Conservation (phyloP, 2,329 filamentous ascomycete species). For the Botrytis pseudocinerea region DNA sequence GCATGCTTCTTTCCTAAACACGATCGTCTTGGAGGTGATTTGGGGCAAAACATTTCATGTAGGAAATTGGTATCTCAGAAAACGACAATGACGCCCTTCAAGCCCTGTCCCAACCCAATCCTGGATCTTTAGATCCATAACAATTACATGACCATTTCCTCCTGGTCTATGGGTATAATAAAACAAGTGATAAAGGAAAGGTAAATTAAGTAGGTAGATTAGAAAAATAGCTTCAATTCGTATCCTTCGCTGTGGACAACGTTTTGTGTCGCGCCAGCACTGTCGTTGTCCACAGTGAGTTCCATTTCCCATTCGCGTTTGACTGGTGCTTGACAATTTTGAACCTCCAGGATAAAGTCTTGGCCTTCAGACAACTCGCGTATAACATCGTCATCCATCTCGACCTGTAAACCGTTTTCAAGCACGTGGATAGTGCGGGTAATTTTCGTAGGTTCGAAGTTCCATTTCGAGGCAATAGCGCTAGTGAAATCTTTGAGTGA, state of each 20-base stretch:
- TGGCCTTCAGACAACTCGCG: conserved; percentile 83
- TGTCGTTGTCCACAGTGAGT: conserved; percentile 38
- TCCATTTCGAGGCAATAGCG: conserved; percentile 76
- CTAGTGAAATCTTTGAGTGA: conserved; percentile 72
- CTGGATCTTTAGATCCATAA: conserved; percentile 29
- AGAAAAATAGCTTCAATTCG: conserved; percentile 42
- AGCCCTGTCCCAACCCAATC: conserved; percentile 15
- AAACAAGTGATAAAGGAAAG: conserved; percentile 23
- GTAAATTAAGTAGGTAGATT: conserved; percentile 32
- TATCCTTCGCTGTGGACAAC: conserved; percentile 37
- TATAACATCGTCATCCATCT: conserved; percentile 89
- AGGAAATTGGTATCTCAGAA: conserved; percentile 22
- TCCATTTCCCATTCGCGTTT: conserved; percentile 67
- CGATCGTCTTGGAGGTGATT: conserved; percentile 7
- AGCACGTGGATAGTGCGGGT: conserved; percentile 71
- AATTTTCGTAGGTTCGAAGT: conserved; percentile 71
- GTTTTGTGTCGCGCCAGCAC: conserved; percentile 31
- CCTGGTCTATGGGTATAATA: conserved; percentile 34
- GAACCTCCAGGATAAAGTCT: conserved; percentile 69
- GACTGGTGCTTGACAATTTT: conserved; percentile 38
- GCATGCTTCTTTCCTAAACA: conserved; percentile 6
- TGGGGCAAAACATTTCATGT: conserved; percentile 9
- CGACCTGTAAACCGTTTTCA: conserved; percentile 73
- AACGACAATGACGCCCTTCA: conserved; percentile 22
- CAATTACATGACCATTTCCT: conserved; percentile 37